Percentiles rank a stretch among this genome's conserved stretches.
Evolutionary conservation across 208 protist species (phyloP).

Genomic region (Willaertia magna): DNA sequence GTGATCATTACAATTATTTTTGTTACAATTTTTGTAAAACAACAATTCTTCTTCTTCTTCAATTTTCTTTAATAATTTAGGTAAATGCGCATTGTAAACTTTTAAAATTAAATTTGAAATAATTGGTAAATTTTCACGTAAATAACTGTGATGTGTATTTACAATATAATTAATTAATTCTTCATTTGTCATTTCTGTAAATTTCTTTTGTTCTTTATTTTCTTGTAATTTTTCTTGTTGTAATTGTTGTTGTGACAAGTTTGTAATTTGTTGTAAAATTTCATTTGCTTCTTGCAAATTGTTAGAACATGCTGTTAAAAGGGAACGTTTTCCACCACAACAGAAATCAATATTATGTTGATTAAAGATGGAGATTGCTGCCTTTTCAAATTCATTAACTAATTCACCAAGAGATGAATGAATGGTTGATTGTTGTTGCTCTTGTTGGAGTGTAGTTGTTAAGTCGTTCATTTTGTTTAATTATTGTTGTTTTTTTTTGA

Average conservation of each 20-base stretch:
- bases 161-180: neutral
- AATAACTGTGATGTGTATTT: neutral
- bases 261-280: neutral
- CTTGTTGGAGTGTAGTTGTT: neutral
- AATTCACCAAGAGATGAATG: neutral
- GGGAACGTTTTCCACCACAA: neutral
- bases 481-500: too few relatives aligned
- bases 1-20: too few relatives aligned
- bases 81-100: neutral
- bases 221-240: neutral
- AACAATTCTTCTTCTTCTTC: neutral
- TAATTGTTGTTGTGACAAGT: neutral
- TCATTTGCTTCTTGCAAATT: neutral
- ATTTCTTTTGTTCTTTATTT: neutral
- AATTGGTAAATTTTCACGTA: neutral
- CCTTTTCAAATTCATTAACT: neutral
- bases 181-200: neutral
- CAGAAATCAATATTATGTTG: neutral
- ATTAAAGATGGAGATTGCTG: neutral
- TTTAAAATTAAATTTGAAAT: neutral
- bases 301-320: neutral
- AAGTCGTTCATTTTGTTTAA: too few relatives aligned
- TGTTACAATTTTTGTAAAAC: too few relatives aligned
- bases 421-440: neutral
- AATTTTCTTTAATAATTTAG: neutral